phyloP scores from a whole-genome alignment of 768 basidiomycete genomes.

The Russula griseocarnosa region DNA sequence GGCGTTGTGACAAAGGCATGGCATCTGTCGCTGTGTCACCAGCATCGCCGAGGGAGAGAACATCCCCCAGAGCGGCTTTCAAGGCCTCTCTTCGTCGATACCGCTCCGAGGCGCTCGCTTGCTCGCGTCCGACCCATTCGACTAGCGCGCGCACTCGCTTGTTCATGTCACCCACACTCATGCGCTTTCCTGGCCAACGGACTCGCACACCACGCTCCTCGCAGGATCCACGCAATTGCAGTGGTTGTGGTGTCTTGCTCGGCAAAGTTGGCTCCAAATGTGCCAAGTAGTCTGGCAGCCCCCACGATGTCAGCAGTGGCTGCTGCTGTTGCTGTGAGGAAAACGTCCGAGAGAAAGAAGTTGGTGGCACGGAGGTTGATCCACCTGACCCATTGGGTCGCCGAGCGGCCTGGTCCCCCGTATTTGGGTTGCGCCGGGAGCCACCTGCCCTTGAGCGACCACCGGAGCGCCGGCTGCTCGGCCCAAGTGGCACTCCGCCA shows the following conservation, averaged over 20 bases:
- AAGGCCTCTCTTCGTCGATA: conserved; percentile 64
- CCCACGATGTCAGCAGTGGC: conserved; percentile 80
- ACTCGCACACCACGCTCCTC: conserved; percentile 79
- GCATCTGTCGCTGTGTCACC: conserved; percentile 37
- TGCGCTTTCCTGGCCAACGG: conserved; percentile 90
- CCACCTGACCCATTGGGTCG: conserved; percentile 37
- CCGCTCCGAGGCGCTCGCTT: conserved; percentile 70
- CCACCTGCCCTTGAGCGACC: conserved; percentile 42
- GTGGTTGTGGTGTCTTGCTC: conserved; percentile 64
- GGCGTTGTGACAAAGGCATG: conserved; percentile 27
- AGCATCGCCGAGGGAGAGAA: conserved; percentile 30
- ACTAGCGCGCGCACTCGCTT: conserved; percentile 87
- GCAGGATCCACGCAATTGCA: conserved; percentile 59
- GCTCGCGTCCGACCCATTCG: conserved; percentile 91
- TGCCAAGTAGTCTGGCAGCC: conserved; percentile 87
- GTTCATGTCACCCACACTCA: conserved; percentile 97
- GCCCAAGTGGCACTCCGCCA: conserved; percentile 5
- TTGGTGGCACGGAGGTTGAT: conserved; percentile 37
- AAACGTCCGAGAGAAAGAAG: conserved; percentile 54
- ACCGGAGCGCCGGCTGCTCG: conserved; percentile 42
- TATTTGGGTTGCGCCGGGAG: conserved; percentile 45
- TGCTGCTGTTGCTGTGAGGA: conserved; percentile 63
- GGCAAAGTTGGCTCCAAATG: conserved; percentile 85
- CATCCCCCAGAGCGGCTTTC: conserved; percentile 47
- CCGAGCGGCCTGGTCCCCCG: conserved; percentile 29